Conservation (phyloP, 257 asterid genomes). For the Gentiana dahurica region DNA sequence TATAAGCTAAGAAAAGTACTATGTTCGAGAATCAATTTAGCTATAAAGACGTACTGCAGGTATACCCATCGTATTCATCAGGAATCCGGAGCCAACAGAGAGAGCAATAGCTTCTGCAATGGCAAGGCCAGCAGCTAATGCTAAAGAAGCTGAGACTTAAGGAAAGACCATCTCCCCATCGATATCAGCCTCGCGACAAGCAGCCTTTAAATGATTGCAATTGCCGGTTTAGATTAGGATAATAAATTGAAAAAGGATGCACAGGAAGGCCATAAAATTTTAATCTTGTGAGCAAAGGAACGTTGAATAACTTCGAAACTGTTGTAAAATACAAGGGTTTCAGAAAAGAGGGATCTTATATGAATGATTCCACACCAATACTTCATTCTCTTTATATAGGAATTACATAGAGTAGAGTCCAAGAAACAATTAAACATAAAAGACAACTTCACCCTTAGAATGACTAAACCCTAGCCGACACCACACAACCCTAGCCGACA, state of each 20-base stretch:
- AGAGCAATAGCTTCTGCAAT: slow-evolving; percentile 68
- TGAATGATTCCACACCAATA: no score
- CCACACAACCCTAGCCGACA: no score
- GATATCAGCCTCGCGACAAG: slow-evolving; percentile 7
- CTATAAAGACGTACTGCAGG: slow-evolving; percentile 74
- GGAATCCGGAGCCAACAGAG: slow-evolving; percentile 51
- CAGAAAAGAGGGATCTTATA: no score
- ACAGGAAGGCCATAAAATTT: slow-evolving; percentile 56
- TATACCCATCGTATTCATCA: slow-evolving; percentile 87
- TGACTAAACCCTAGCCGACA: no score
- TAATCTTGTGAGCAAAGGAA: slow-evolving; percentile 90
- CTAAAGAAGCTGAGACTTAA: slow-evolving; percentile 71
- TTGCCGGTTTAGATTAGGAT: background rate
- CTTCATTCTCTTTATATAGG: no score
- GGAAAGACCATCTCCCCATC: slow-evolving; percentile 57
- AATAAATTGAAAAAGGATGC: background rate
- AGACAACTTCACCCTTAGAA: no score
- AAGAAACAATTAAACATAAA: no score
- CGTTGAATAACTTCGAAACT: slow-evolving; percentile 80
- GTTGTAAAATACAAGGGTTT: no score
- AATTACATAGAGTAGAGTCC: no score
- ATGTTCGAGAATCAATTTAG: slow-evolving; percentile 14
- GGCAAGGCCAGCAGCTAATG: slow-evolving; percentile 84
- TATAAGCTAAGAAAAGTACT: no score
- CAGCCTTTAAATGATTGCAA: slow-evolving; percentile 6